Evolutionary conservation across 768 basidiomycete species (phyloP).

Genomic region (Macrolepiota dolichaula): DNA sequence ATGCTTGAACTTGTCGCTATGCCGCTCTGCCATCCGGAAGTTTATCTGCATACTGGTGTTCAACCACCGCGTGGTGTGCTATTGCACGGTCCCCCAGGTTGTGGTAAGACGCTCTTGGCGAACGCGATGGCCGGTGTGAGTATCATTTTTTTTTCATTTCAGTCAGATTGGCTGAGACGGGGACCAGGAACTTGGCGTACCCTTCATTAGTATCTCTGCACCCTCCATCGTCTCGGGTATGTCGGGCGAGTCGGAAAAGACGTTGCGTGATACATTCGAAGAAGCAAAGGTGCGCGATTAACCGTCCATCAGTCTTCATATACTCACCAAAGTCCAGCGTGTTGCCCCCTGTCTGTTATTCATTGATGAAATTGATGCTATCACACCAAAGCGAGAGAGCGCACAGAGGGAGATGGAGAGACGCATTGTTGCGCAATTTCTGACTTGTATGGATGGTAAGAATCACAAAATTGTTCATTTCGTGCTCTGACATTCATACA

Average conservation of each 20-base stretch:
- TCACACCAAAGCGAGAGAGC: conserved; percentile 96
- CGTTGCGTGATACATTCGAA: conserved; percentile 92
- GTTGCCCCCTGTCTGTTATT: conserved; percentile 92
- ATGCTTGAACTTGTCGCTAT: conserved; percentile 95
- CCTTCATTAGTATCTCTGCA: conserved; percentile 92
- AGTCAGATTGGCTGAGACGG: not conserved
- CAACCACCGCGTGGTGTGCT: conserved; percentile 90
- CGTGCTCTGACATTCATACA: conserved; percentile 24
- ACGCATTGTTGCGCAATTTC: conserved; percentile 93
- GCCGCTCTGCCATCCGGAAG: conserved; percentile 92
- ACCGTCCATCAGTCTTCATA: not conserved
- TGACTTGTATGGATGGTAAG: conserved; percentile 98
- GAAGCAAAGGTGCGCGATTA: conserved; percentile 79
- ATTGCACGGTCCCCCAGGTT: conserved; percentile 93
- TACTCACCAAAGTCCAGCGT: conserved; percentile 42
- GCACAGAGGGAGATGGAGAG: conserved; percentile 99
- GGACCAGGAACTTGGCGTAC: conserved; percentile 80
- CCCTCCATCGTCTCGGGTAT: conserved; percentile 96
- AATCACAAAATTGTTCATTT: not conserved
- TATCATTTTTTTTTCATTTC: conserved; percentile 12
- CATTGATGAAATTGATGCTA: conserved; percentile 97
- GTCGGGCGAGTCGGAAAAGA: conserved; percentile 99
- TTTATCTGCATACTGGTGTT: conserved; percentile 91
- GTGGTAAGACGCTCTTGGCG: conserved; percentile 93
- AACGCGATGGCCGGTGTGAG: conserved; percentile 93